Conservation (phyloP, 2,329 filamentous ascomycete genomes). For the Alternaria viburni region DNA sequence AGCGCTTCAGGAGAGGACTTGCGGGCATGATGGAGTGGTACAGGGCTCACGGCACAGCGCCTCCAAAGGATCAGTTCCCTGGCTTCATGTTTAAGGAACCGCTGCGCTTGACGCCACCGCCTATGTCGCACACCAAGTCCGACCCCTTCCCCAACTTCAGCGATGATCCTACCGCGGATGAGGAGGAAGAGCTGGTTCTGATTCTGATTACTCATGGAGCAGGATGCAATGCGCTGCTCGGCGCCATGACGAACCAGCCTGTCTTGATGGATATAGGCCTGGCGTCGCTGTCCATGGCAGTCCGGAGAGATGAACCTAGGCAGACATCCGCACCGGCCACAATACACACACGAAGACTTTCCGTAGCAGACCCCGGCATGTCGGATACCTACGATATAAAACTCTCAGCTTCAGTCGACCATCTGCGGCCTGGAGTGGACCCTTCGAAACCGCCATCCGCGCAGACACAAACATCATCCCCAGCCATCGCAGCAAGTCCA, state of each 20-base stretch:
- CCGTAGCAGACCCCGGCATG: conserved; percentile 52
- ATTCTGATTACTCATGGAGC: conserved; percentile 93
- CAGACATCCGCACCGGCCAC: conserved; percentile 26
- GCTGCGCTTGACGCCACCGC: conserved; percentile 17
- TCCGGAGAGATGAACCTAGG: conserved; percentile 36
- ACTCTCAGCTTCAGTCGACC: conserved; percentile 76
- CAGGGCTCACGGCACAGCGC: conserved; percentile 53
- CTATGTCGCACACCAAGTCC: conserved; percentile 23
- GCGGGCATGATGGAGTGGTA: conserved; percentile 87
- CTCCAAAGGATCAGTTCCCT: conserved; percentile 40
- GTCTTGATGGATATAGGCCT: conserved; percentile 89
- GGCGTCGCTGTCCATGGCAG: conserved; percentile 88
- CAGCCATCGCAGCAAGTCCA: conserved; percentile 35
- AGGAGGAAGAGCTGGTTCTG: conserved; percentile 74
- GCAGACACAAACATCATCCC: conserved; percentile 37
- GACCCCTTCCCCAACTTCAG: conserved; percentile 44
- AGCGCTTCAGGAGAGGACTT: conserved; percentile 80
- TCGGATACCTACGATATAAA: conserved; percentile 74
- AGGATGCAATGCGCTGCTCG: conserved; percentile 93
- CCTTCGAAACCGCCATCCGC: conserved; percentile 37
- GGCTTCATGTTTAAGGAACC: conserved; percentile 42
- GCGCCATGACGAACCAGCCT: conserved; percentile 88
- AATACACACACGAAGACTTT: conserved; percentile 43
- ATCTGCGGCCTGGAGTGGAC: conserved; percentile 64
- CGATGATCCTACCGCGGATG: conserved; percentile 50